Evolutionary conservation across 495 filamentous ascomycete species (phyloP), one percentile per base, ranked within the genome.

Genomic region (Penicillium subrubescens): DNA sequence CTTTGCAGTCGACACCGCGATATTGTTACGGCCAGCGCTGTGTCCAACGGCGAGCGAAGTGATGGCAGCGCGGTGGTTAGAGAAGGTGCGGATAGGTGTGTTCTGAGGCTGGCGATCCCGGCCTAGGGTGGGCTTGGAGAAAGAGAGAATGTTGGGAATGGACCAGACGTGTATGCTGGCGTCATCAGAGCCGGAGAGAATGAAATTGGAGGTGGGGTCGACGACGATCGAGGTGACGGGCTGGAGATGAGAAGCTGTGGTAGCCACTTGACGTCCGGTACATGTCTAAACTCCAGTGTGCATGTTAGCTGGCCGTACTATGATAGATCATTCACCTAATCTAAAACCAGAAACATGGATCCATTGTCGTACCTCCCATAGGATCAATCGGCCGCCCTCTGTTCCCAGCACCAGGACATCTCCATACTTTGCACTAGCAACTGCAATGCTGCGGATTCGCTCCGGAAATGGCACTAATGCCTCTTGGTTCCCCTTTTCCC

Each of bases 81-180:
- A 88, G 51, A 97, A 84, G 7, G 87, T 92, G 33, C 87, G 87
- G 37, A 89, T 77, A 61, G 81, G 87, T 66, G 69, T 87, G 68
- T 78, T 88, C 72, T 74, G 71, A 19, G 69, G 67, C 68, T 80
- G 77, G 55, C 72, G 75, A 63, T 77, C 66, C 15, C 73, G 71
- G 60, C 75, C 61, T 44, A 68, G 62, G 33, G 75, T 63, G 64
- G 79, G 67, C 59, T 79, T 77, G 4, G 85, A 79, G 71, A 90
- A 90, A 5, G 87, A 89, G 8, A 97, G 81, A 10, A 99, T 82
- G 37, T 83, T 79, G 2, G 88, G 80, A 21, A 97, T 69, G 7
- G 92, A 92, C 95, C 95, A 98, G 59, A 97, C 87, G 75, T 96
- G 90, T 56, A 97, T 83, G 69, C 89, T 93, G 15, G 94, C 92